Base-by-base conservation (phyloP, 1,284 basidiomycete genomes). In the Fistulina hepatica region DNA sequence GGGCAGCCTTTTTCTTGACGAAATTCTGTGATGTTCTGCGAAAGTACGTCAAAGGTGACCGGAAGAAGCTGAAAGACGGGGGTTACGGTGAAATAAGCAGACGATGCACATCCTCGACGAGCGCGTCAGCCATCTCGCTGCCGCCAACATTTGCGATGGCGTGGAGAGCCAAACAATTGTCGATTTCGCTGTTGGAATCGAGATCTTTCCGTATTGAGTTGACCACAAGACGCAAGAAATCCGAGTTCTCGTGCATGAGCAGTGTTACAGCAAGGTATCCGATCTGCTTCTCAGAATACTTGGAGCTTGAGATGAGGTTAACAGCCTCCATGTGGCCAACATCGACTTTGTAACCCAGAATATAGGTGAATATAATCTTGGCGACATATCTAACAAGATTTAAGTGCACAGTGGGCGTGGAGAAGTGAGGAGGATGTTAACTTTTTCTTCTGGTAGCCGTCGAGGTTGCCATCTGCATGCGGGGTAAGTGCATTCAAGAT, bases 391-490 rank as follows among this genome's bases (percentile, higher is more conserved):
- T 89, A 40, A 23, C 43, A 52, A 33, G 34, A 44, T 39, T 40
- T 46, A 33, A 44, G 20, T 24, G 36, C 15, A 27, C 35, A 33
- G 42, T 36, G 26, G 20, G 30, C n/a, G 23, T 20, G 16, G 20
- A 24, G 8, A 36, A 33, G 13, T 8, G 36, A 17, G 10, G 33
- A 36, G 16, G 50, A 27, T 69, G 13, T 76, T 58, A 66, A 95
- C 81, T 97, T 97, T 66, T 97, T 97, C 73, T 94, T 95, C 66
- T 97, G 92, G 61, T 98, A 95, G 21, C 94, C 94, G 52, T 97
- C 93, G 49, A 98, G 64, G 55, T 93, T 93, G 13, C 93, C 94
- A 52, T 97, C 94, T 92, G 52, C 23, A 39, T n/a, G 36, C 40
- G 36, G 21, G 38, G 22, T 41, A 25, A 36, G 22, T 22, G 24